These are phyloP conservation scores for Rhodotorula sp. DNA, from an alignment of 1,284 basidiomycete species.

Conservation along the genomic window DNA sequence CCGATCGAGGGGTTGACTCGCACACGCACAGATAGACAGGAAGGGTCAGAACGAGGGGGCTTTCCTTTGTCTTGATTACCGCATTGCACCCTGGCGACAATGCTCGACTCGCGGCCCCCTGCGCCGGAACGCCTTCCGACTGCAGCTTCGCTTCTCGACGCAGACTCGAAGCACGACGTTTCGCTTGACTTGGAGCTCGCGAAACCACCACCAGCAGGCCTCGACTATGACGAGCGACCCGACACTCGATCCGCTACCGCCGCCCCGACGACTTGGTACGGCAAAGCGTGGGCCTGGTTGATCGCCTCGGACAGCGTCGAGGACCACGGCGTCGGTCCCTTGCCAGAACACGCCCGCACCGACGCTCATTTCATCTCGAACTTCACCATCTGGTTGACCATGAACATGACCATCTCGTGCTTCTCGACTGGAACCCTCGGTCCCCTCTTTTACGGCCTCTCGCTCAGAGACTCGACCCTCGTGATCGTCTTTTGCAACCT, in stretches of 20 bases:
- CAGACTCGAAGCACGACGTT: not conserved
- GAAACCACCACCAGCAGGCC: not conserved
- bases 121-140: not conserved
- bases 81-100: not conserved
- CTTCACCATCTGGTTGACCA: conserved; percentile 38
- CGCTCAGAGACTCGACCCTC: conserved; percentile 62
- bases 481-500: conserved; percentile 75
- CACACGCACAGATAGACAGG: not conserved
- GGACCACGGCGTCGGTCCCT: conserved; percentile 32
- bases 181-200: not conserved
- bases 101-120: not conserved
- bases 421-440: conserved; percentile 40
- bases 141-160: conserved; percentile 5
- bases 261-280: not conserved
- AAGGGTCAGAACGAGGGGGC: not conserved
- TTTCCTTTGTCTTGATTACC: not conserved
- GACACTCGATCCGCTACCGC: not conserved
- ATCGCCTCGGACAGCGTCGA: conserved; percentile 26
- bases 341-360: conserved; percentile 19
- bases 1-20: too few species aligned
- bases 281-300: conserved; percentile 16
- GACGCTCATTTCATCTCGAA: conserved; percentile 28
- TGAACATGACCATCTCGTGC: conserved; percentile 37
- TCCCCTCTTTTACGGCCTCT: conserved; percentile 27
- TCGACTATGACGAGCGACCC: not conserved